Evolutionary conservation across 768 basidiomycete genomes (phyloP).

Genomic region (Nidularia pulvinata): DNA sequence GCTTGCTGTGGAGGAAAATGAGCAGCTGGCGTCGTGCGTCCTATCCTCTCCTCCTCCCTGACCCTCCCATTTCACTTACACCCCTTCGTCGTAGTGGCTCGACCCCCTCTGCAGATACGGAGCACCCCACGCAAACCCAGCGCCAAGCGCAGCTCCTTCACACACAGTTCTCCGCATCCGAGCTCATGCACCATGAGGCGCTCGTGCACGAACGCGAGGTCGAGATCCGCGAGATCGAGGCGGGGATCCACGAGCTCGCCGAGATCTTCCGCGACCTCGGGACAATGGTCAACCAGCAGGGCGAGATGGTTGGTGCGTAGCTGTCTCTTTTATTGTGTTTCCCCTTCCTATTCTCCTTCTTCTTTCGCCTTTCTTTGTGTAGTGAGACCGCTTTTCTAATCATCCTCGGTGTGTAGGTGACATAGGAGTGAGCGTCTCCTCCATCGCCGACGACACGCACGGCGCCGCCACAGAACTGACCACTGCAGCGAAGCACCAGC

Average conservation of each 20-base stretch:
- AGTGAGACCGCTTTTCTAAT: not conserved
- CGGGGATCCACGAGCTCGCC: slow-evolving; percentile 92
- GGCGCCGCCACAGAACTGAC: slow-evolving; percentile 86
- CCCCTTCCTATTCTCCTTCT: too few species aligned
- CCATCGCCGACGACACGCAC: slow-evolving; percentile 79
- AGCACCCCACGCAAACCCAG: slow-evolving; percentile 45
- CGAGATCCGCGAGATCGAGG: slow-evolving; percentile 96
- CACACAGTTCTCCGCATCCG: slow-evolving; percentile 80
- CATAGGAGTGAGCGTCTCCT: slow-evolving; percentile 92
- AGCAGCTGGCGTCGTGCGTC: slow-evolving; percentile 25
- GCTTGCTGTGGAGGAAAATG: slow-evolving; percentile 79
- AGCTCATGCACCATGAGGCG: slow-evolving; percentile 95
- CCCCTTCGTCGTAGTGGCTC: not conserved
- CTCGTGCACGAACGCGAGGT: slow-evolving; percentile 92
- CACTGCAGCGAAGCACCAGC: slow-evolving; percentile 91
- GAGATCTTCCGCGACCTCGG: slow-evolving; percentile 98
- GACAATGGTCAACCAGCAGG: slow-evolving; percentile 93
- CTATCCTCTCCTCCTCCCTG: too few species aligned
- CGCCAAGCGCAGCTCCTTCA: slow-evolving; percentile 73
- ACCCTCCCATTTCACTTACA: too few species aligned
- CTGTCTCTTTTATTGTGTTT: not conserved
- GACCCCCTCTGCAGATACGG: slow-evolving; percentile 1
- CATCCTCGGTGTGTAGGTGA: slow-evolving; percentile 59
- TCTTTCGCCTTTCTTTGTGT: too few species aligned
- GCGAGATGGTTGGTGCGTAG: slow-evolving; percentile 85